Base-by-base conservation (phyloP, 176 grass and related monocot species). In the Melocanna baccifera region DNA sequence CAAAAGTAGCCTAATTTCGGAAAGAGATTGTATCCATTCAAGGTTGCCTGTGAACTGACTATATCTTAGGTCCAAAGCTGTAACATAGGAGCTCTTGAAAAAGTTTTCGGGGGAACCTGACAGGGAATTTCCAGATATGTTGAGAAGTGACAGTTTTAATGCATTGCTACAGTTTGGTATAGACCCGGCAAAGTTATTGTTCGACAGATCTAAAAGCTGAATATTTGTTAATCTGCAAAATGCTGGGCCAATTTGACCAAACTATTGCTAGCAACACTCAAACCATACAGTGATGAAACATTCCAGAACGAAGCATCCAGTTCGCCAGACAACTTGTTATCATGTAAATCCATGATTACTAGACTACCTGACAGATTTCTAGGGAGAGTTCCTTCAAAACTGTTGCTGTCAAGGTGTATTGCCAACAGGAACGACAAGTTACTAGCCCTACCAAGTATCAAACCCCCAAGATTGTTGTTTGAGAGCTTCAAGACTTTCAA, bases 401-500 rank as follows among this genome's bases (percentile, higher is more conserved):
- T 46, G 15, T 75, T 85, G 2, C 28, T 8, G 15, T 61, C 26
- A 1, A 62, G 55, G 76, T 15, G 12, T n/a, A 85, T 22, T 32
- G 12, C 58, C 23, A 12, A 20, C 9, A 73, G 1, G 3, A 10
- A 0, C 0, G 86, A 41, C 5, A 88, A 19, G 37, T n/a, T 68
- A 62, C 22, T 58, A 14, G 20, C 19, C 1, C 77, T 70, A 20
- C 70, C 18, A 64, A 85, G 52, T 12, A 89, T 61, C 13, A 2
- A 23, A 12, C 88, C 77, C 23, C 53, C 28, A 29, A 89, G 62
- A 2, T 85, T 47, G 70, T 89, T 89, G 4, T 85, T 85, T 37
- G 83, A 76, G 25, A 66, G 13, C 0, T 52, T 82, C 71, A 90
- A 45, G 22, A 42, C 1, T 1, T 4, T 9, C 48, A 79, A 42